Evolutionary conservation across 306 rosid species (phyloP).

Genomic region (Canavalia gladiata): DNA sequence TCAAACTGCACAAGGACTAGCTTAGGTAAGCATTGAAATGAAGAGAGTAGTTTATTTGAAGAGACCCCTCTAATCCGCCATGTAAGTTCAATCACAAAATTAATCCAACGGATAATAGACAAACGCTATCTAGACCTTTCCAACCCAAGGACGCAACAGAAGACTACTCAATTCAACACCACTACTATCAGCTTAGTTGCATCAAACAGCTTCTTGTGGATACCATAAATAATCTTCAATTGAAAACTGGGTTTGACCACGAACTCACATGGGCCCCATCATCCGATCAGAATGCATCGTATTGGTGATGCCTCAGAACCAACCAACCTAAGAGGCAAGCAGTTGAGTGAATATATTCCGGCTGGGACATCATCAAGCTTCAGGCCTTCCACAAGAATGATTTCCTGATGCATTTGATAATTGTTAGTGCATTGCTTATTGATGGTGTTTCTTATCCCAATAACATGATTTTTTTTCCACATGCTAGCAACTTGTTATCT

Average conservation of each 20-base stretch:
- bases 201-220: conserved; percentile 30
- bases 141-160: conserved; percentile 11
- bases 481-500: conserved; percentile 18
- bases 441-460: conserved; percentile 22
- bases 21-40: background rate
- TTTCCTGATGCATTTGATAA: conserved; percentile 65
- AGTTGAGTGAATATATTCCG: conserved; percentile 73
- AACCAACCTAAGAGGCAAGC: conserved; percentile 87
- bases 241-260: conserved; percentile 22
- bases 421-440: conserved; percentile 36
- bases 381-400: conserved; percentile 94
- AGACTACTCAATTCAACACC: background rate
- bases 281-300: conserved; percentile 78
- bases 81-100: background rate
- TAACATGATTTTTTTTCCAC: background rate
- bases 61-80: background rate
- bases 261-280: conserved; percentile 37
- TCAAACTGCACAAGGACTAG: too few species aligned
- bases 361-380: conserved; percentile 77
- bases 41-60: background rate
- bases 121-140: background rate
- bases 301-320: conserved; percentile 94
- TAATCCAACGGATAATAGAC: background rate
- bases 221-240: background rate
- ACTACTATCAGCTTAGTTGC: background rate